Percentiles rank a stretch among this genome's conserved stretches.
phyloP scores from a whole-genome alignment of 768 basidiomycete genomes.

The Rhizopogon vulgaris region DNA sequence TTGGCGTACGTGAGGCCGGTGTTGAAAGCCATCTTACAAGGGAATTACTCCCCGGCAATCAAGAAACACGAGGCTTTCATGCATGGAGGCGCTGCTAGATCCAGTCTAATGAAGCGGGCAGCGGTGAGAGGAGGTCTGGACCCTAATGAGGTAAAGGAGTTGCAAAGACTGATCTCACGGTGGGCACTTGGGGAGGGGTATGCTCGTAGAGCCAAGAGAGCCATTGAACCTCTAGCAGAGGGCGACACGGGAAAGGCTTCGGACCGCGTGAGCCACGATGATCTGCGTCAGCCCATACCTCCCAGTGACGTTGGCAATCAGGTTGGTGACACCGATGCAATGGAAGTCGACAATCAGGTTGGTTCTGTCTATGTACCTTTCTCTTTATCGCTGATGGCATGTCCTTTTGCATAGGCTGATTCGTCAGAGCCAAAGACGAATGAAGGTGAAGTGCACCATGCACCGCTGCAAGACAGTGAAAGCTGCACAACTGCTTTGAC shows the following conservation, averaged over 20 bases:
- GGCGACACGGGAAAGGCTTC: too few species aligned
- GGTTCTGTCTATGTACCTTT: not conserved
- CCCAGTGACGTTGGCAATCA: not conserved
- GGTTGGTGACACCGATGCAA: constrained; percentile 5
- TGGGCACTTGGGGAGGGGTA: constrained; percentile 20
- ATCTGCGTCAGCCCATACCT: not conserved
- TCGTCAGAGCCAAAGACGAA: too few species aligned
- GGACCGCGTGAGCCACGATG: not conserved
- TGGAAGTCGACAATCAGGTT: constrained; percentile 18
- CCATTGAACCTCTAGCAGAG: not conserved
- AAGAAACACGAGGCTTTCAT: constrained; percentile 49
- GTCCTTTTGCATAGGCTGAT: too few species aligned
- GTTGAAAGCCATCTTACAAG: constrained; percentile 51
- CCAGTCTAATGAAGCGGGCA: constrained; percentile 23
- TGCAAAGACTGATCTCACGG: constrained; percentile 24
- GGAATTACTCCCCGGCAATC: constrained; percentile 47
- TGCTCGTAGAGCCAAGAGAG: not conserved
- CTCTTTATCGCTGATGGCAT: not conserved
- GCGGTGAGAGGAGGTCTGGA: constrained; percentile 33
- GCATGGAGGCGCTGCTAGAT: constrained; percentile 46
- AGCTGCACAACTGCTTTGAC: too few species aligned
- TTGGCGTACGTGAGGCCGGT: constrained; percentile 63
- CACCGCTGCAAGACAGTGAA: too few species aligned
- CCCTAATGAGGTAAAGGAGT: constrained; percentile 30
- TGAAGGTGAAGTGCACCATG: too few species aligned